phyloP scores from a whole-genome alignment of 352 stramenopile genomes.

The Pythium chondricola region DNA sequence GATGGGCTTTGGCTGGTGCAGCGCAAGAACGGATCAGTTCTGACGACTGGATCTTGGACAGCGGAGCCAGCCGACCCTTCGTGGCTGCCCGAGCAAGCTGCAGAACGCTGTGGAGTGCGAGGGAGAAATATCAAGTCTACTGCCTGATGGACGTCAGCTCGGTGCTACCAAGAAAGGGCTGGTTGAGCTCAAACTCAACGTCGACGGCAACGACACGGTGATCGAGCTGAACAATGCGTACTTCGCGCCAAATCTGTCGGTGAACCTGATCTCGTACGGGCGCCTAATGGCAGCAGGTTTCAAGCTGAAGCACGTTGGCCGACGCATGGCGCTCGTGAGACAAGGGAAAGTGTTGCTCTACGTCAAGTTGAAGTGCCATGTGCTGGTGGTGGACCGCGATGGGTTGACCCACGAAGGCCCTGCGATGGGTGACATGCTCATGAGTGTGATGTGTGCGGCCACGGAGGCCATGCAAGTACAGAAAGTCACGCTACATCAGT shows the following conservation, averaged over 20 bases:
- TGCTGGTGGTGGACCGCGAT: conserved; percentile 4
- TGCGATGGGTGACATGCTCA: not conserved
- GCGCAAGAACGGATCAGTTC: no score
- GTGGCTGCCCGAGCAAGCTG: not conserved
- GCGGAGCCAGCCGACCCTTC: not conserved
- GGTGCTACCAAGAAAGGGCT: not conserved
- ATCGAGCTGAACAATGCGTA: not conserved
- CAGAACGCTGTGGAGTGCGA: not conserved
- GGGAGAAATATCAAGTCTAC: not conserved
- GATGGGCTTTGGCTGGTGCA: no score
- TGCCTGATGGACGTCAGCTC: not conserved
- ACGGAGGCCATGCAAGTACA: not conserved
- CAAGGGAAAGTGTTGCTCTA: not conserved
- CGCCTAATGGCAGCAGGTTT: not conserved
- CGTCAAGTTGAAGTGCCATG: not conserved
- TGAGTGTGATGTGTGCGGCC: not conserved
- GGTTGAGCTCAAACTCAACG: not conserved
- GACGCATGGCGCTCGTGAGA: not conserved
- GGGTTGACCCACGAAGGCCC: not conserved
- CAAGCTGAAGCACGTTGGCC: not conserved
- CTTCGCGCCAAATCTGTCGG: not conserved
- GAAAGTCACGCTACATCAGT: conserved; percentile 4
- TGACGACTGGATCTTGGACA: conserved; percentile 9
- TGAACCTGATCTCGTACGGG: conserved; percentile 8
- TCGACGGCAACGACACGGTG: not conserved